phyloP scores from a whole-genome alignment of 2,329 filamentous ascomycete species.

The Alternaria dauci region DNA sequence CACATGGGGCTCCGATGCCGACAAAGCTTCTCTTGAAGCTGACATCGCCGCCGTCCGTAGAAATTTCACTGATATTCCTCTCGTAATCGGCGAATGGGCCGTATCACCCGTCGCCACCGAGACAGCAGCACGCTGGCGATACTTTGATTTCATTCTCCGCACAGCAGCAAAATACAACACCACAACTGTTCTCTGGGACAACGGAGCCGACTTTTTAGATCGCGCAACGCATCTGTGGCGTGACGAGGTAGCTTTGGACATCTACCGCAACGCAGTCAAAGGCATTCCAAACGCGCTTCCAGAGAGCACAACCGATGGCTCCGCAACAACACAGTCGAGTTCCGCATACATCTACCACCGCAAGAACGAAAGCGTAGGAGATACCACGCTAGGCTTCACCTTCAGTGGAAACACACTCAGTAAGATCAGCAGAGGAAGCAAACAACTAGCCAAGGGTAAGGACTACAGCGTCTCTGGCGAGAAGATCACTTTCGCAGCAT shows the following conservation, averaged over 20 bases:
- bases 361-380: constrained; percentile 54
- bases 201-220: constrained; percentile 64
- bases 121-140: constrained; percentile 65
- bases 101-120: constrained; percentile 62
- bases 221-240: constrained; percentile 60
- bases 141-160: constrained; percentile 63
- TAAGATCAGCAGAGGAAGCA: constrained; percentile 43
- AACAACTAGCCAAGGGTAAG: constrained; percentile 49
- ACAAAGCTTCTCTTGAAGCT: constrained; percentile 59
- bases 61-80: constrained; percentile 64
- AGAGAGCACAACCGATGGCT: constrained; percentile 60
- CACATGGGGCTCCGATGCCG: constrained; percentile 64
- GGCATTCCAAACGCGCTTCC: constrained; percentile 61
- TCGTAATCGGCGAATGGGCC: constrained; percentile 67
- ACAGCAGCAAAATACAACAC: constrained; percentile 61
- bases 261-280: constrained; percentile 57
- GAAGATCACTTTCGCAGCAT: constrained; percentile 57
- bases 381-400: constrained; percentile 58
- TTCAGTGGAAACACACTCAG: constrained; percentile 65
- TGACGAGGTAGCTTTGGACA: constrained; percentile 59
- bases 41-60: constrained; percentile 62
- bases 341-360: constrained; percentile 65
- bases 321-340: constrained; percentile 56
- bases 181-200: constrained; percentile 66
- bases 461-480: constrained; percentile 61